Evolutionary conservation across 805 yeast genomes (phyloP).

Genomic region (Cyberlindnera maritima): DNA sequence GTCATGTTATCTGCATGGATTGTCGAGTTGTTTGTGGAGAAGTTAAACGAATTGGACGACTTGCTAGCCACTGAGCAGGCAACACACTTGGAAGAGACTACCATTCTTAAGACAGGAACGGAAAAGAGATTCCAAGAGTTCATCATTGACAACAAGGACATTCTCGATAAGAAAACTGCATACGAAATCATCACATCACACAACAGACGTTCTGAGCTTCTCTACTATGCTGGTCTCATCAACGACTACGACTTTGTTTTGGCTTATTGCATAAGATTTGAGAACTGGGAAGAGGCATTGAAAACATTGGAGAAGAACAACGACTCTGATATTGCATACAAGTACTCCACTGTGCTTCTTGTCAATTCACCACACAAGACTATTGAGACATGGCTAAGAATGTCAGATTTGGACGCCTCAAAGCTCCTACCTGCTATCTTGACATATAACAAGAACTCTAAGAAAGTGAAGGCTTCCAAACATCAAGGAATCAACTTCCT

Average conservation of each 20-base stretch:
- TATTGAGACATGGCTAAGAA: slow-evolving; percentile 73
- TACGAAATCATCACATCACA: slow-evolving; percentile 70
- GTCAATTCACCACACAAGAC: slow-evolving; percentile 68
- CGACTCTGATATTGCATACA: slow-evolving; percentile 52
- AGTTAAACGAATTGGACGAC: slow-evolving; percentile 35
- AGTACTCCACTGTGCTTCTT: slow-evolving; percentile 65
- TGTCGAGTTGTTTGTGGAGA: slow-evolving; percentile 33
- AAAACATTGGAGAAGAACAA: slow-evolving; percentile 50
- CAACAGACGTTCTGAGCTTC: slow-evolving; percentile 59
- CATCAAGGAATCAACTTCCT: slow-evolving; percentile 71
- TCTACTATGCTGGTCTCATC: slow-evolving; percentile 64
- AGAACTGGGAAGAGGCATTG: slow-evolving; percentile 73
- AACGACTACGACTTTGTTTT: slow-evolving; percentile 70
- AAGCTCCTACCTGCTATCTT: slow-evolving; percentile 74
- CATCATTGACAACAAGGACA: slow-evolving; percentile 42
- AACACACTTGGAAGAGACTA: slow-evolving; percentile 22
- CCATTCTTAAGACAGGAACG: slow-evolving; percentile 25
- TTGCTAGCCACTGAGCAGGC: slow-evolving; percentile 28
- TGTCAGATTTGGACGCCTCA: slow-evolving; percentile 52
- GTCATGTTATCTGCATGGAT: slow-evolving; percentile 35
- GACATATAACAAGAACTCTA: slow-evolving; percentile 54
- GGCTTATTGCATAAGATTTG: slow-evolving; percentile 62
- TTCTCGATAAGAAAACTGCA: slow-evolving; percentile 63
- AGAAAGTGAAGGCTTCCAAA: slow-evolving; percentile 38
- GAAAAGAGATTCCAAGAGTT: slow-evolving; percentile 44